Percentiles rank a stretch among this genome's conserved stretches.
phyloP scores from a whole-genome alignment of 75 land plant species.

The Chamaecyparis obtusa region DNA sequence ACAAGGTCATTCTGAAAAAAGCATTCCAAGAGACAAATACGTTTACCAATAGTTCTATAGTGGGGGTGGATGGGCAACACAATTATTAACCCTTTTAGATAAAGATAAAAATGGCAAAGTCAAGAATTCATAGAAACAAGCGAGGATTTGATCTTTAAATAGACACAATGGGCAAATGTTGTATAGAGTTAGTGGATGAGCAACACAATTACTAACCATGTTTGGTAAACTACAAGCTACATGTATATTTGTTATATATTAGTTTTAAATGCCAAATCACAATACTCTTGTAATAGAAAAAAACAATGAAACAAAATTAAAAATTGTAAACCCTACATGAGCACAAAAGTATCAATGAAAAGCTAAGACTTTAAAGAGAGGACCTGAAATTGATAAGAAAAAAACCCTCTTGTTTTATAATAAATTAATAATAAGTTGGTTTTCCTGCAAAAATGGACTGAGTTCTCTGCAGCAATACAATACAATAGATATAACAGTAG shows the following conservation, averaged over 20 bases:
- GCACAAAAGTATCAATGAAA: not conserved
- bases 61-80: too few relatives aligned
- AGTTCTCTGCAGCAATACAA: not conserved
- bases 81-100: too few relatives aligned
- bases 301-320: not conserved
- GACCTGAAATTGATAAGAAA: not conserved
- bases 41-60: too few relatives aligned
- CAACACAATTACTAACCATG: not conserved
- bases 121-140: too few relatives aligned
- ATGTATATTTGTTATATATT: not conserved
- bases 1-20: too few relatives aligned
- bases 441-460: not conserved
- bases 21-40: too few relatives aligned
- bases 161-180: too few relatives aligned
- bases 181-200: not conserved
- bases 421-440: not conserved
- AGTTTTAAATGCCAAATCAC: not conserved
- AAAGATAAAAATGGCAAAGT: too few relatives aligned
- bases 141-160: too few relatives aligned
- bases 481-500: not conserved
- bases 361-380: not conserved
- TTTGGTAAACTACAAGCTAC: not conserved
- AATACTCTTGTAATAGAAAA: not conserved
- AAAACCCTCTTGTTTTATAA: not conserved
- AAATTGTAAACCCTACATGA: not conserved